phyloP scores from a whole-genome alignment of 2,329 filamentous ascomycete genomes.

The Mycosphaerella arachidis region DNA sequence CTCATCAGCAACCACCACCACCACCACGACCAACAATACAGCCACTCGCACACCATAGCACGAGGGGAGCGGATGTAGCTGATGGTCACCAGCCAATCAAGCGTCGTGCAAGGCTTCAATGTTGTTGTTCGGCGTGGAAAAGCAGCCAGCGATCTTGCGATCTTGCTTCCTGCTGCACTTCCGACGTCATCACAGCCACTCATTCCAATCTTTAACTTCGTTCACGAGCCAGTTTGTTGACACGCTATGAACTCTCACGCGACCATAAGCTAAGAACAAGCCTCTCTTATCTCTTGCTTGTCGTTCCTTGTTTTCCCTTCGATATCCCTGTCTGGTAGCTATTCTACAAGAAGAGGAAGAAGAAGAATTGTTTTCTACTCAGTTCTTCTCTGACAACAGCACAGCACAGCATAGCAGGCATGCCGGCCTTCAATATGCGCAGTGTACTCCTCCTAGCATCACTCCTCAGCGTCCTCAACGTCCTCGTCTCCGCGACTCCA shows the following conservation, averaged over 20 bases:
- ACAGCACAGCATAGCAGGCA: neutral
- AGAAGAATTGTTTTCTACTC: neutral
- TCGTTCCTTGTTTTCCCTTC: neutral
- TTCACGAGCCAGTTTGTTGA: neutral
- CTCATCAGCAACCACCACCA: too few species aligned
- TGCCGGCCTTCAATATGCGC: slow-evolving; percentile 14
- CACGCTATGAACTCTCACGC: neutral
- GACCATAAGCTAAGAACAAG: neutral
- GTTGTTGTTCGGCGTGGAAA: neutral
- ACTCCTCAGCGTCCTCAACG: slow-evolving; percentile 20
- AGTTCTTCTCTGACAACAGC: neutral
- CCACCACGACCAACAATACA: neutral
- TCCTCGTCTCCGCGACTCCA: slow-evolving; percentile 25
- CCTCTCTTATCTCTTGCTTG: neutral
- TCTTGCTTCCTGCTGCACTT: neutral
- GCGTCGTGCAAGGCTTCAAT: neutral
- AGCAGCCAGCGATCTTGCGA: neutral
- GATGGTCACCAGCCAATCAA: neutral
- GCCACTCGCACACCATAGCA: neutral
- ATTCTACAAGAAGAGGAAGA: neutral
- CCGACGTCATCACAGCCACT: neutral
- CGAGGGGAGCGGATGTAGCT: neutral
- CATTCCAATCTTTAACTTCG: neutral
- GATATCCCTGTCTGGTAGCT: neutral
- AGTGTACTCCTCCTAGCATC: slow-evolving; percentile 26